Evolutionary conservation across 2,329 filamentous ascomycete species (phyloP), one percentile per base, ranked within the genome.

Genomic region (Fulvia fulva): DNA sequence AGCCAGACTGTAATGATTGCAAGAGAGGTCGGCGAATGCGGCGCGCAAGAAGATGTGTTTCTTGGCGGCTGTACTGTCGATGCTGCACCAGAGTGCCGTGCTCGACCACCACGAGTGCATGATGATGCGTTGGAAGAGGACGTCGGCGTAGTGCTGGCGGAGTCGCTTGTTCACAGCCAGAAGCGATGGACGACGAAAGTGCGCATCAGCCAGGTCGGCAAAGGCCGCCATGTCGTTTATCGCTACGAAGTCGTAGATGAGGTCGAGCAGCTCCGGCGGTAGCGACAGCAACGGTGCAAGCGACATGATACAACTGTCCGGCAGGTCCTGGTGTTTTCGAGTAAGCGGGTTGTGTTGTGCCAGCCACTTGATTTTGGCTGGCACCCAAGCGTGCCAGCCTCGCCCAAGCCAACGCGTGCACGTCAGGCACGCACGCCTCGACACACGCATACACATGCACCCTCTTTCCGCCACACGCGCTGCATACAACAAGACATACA

Each of bases 211-310:
- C 37, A n/a, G 19, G 41, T 53, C 51, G n/a, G 61, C 56, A 51
- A 61, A 61, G 32, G 21, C n/a, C 41, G 51, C 28, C 7, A 61
- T 50, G 51, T 58, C 57, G 51, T 57, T 51, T 6, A 34, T 23
- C n/a, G 57, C 52, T 53, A 58, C 44, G 30, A 60, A 34, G 16
- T 58, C 46, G 51, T 62, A 63, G 23, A 62, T 52, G 28, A 43
- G 34, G 12, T 53, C 41, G 23, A 59, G 55, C 22, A 65, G 51
- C 51, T 63, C 63, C 23, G 58, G 30, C 25, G 63, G 63, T 46
- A 65, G 53, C 5, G 45, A 23, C 28, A 61, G 56, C 21, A 59
- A 41, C 28, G 57, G 16, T 9, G 30, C 30, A 34, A 9, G 30
- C 30, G 30, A 8, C 30, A 41, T 41, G 9, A 41, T 41, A 41